Evolutionary conservation across 441 rosid genomes (phyloP).

Genomic region (Omphalea diandra): DNA sequence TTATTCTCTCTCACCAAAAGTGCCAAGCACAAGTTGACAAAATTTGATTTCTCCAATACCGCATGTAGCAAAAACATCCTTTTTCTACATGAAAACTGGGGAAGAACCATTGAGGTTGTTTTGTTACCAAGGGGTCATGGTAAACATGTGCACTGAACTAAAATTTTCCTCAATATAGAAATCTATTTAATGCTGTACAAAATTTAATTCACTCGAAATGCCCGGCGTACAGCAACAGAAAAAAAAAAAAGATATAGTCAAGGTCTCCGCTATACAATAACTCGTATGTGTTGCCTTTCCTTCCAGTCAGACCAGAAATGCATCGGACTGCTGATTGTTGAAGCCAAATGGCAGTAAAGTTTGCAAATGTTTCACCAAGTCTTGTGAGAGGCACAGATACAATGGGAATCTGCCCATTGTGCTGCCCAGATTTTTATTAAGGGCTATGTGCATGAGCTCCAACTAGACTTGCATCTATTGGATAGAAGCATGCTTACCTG

Average conservation of each 20-base stretch:
- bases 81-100: slow-evolving; percentile 19
- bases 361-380: slow-evolving; percentile 9
- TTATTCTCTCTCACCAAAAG: slow-evolving; percentile 16
- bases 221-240: slow-evolving; percentile 21
- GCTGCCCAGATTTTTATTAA: slow-evolving; percentile 3
- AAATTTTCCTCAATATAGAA: slow-evolving; percentile 15
- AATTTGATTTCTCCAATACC: slow-evolving; percentile 23
- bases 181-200: slow-evolving; percentile 28
- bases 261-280: slow-evolving; percentile 32
- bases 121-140: slow-evolving; percentile 8
- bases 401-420: neutral
- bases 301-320: slow-evolving; percentile 6
- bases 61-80: neutral
- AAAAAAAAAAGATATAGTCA: slow-evolving; percentile 15
- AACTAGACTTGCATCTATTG: slow-evolving; percentile 12
- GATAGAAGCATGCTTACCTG: slow-evolving; percentile 29
- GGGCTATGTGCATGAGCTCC: slow-evolving; percentile 5
- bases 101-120: slow-evolving; percentile 8
- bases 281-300: slow-evolving; percentile 17
- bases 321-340: slow-evolving; percentile 10
- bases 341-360: neutral
- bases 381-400: neutral
- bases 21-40: slow-evolving; percentile 19
- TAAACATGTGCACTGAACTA: slow-evolving; percentile 18
- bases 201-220: slow-evolving; percentile 18